Evolutionary conservation across 495 filamentous ascomycete genomes (phyloP).

Genomic region (Xylaria cubensis): DNA sequence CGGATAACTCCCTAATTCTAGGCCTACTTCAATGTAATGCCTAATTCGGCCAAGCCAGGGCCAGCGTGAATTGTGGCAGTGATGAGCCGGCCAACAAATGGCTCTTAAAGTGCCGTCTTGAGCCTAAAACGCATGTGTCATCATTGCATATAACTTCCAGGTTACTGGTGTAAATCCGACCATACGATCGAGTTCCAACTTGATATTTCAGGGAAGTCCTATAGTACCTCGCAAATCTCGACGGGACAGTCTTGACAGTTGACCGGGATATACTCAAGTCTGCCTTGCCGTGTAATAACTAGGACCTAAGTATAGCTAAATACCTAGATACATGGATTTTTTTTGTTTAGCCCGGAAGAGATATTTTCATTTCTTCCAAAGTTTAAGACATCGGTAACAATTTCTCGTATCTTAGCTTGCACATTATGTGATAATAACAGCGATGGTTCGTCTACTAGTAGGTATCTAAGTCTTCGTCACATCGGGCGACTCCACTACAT

Average conservation of each 20-base stretch:
- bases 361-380: not conserved
- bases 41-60: constrained; percentile 8
- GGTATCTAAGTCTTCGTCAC: constrained; percentile 15
- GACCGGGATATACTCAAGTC: not conserved
- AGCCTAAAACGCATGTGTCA: constrained; percentile 4
- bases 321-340: not conserved
- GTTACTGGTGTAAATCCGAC: constrained; percentile 22
- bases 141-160: constrained; percentile 22
- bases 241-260: not conserved
- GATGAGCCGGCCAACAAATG: not conserved
- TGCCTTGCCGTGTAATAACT: not conserved
- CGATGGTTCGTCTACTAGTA: not conserved
- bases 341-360: not conserved
- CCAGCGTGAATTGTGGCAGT: constrained; percentile 9
- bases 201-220: constrained; percentile 6
- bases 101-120: constrained; percentile 10
- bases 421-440: not conserved
- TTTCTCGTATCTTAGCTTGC: not conserved
- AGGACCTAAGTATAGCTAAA: not conserved
- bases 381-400: not conserved
- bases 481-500: constrained; percentile 34
- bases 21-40: not conserved
- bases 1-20: not conserved
- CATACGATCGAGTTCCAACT: not conserved
- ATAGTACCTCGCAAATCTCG: not conserved